phyloP scores from a whole-genome alignment of 2,329 filamentous ascomycete genomes.

The Epichloe typhina region DNA sequence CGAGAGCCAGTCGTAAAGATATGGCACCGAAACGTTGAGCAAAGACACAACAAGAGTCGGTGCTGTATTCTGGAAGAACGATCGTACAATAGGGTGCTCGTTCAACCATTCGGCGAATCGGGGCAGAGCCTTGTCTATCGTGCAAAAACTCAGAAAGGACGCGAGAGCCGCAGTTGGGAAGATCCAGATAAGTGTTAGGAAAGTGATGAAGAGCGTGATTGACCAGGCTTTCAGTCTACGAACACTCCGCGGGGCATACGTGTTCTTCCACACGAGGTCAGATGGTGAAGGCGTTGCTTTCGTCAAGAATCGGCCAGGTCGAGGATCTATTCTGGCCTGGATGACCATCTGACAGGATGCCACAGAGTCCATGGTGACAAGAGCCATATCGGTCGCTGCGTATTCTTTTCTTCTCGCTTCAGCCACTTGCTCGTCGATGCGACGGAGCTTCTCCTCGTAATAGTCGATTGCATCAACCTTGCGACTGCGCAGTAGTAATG shows the following conservation, averaged over 20 bases:
- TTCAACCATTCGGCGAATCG: constrained; percentile 53
- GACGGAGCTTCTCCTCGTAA: constrained; percentile 73
- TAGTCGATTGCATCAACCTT: constrained; percentile 87
- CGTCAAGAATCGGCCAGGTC: constrained; percentile 72
- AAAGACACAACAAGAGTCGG: constrained; percentile 77
- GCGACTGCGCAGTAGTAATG: constrained; percentile 55
- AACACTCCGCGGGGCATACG: constrained; percentile 62
- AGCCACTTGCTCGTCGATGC: constrained; percentile 62
- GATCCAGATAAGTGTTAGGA: constrained; percentile 83
- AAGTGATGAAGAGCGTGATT: constrained; percentile 68
- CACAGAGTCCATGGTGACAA: constrained; percentile 95
- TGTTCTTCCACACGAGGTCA: constrained; percentile 93
- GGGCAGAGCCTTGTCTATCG: constrained; percentile 61
- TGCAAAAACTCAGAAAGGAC: constrained; percentile 66
- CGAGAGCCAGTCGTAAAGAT: constrained; percentile 86
- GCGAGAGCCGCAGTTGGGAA: constrained; percentile 69
- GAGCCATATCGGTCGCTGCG: constrained; percentile 68
- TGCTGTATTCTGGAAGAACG: constrained; percentile 74
- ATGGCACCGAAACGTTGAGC: constrained; percentile 80
- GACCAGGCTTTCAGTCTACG: constrained; percentile 70
- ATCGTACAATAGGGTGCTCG: constrained; percentile 54
- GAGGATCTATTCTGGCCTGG: constrained; percentile 84
- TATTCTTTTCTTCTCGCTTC: constrained; percentile 63
- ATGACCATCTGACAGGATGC: constrained; percentile 90
- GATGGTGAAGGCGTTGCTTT: constrained; percentile 77